These are phyloP conservation scores for Flaveria robusta DNA, from an alignment of 129 eudicot genomes.

Conservation along the genomic window DNA sequence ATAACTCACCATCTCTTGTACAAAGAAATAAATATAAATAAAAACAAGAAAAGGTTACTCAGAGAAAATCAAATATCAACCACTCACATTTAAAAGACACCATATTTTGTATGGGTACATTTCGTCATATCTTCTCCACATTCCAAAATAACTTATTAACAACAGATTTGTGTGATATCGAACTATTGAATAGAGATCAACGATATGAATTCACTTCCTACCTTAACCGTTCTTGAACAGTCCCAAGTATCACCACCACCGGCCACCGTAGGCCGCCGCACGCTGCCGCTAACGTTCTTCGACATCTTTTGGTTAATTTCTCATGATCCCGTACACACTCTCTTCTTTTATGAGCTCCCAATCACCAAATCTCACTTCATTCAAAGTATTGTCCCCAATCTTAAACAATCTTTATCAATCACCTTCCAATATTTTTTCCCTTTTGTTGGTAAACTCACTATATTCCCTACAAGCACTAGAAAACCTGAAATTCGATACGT, in stretches of 20 bases:
- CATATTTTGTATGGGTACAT: too few species aligned
- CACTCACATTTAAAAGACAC: too few species aligned
- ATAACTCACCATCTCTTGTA: too few species aligned
- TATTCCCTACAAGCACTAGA: neutral
- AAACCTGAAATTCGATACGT: neutral
- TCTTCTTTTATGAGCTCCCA: neutral
- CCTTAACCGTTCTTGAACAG: neutral
- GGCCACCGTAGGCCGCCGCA: neutral
- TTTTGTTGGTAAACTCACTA: neutral
- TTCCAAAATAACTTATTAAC: too few species aligned
- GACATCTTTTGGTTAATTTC: neutral
- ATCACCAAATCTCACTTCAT: neutral
- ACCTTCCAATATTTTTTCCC: slow-evolving; percentile 1
- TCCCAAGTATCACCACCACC: neutral
- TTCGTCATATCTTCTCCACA: too few species aligned
- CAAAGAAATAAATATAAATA: too few species aligned
- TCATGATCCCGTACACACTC: neutral
- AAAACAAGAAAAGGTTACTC: too few species aligned
- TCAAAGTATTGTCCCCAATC: neutral
- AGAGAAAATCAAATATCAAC: too few species aligned
- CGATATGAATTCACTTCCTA: neutral
- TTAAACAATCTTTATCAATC: neutral
- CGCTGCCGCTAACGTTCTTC: slow-evolving; percentile 10
- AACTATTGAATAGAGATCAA: too few species aligned
- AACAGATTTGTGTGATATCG: too few species aligned